Evolutionary conservation across 345 rosid species (phyloP).

Genomic region (Kandelia obovata): DNA sequence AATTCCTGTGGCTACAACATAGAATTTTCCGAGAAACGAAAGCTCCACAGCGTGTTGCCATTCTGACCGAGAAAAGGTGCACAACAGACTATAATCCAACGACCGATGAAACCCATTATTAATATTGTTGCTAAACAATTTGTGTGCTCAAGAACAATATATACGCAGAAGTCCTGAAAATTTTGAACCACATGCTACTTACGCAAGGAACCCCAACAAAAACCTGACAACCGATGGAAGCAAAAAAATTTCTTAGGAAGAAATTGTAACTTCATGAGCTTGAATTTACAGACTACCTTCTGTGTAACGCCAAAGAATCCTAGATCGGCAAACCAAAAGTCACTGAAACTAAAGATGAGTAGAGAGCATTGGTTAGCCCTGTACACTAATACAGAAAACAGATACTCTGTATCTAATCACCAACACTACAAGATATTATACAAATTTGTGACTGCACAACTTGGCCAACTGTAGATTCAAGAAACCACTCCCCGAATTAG

Average conservation of each 20-base stretch:
- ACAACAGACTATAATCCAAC: too few relatives aligned
- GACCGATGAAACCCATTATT: too few relatives aligned
- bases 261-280: conserved; percentile 26
- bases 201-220: too few relatives aligned
- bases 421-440: conserved; percentile 34
- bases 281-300: conserved; percentile 39
- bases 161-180: too few relatives aligned
- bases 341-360: conserved; percentile 22
- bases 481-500: conserved; percentile 12
- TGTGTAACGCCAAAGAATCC: conserved; percentile 41
- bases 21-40: too few relatives aligned
- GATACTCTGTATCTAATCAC: conserved; percentile 31
- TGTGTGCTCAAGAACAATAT: too few relatives aligned
- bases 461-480: conserved; percentile 17
- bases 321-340: conserved; percentile 32
- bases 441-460: conserved; percentile 29
- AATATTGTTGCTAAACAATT: too few relatives aligned
- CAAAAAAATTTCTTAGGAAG: conserved; percentile 19
- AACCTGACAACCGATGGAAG: not conserved
- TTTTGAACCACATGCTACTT: too few relatives aligned
- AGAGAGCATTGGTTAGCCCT: conserved; percentile 38
- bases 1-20: too few relatives aligned
- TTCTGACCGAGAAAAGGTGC: too few relatives aligned
- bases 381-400: conserved; percentile 37
- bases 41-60: too few relatives aligned